phyloP scores from a whole-genome alignment of 495 filamentous ascomycete species.

The Immersiella caudata region DNA sequence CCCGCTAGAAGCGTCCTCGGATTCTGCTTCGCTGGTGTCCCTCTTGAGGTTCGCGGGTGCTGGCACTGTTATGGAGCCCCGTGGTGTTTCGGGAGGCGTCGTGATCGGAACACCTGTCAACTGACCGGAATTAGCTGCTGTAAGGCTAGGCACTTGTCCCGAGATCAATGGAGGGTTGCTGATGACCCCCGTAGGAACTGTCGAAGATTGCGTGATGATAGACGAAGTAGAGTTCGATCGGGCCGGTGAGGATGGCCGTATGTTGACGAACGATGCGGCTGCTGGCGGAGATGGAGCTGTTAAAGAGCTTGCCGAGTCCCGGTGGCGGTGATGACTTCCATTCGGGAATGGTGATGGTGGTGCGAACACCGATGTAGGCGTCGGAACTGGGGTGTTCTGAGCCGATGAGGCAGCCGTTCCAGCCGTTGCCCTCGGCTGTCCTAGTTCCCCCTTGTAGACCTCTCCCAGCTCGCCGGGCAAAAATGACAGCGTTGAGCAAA shows the following conservation, averaged over 20 bases:
- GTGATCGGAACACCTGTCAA: slow-evolving; percentile 59
- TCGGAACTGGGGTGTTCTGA: slow-evolving; percentile 65
- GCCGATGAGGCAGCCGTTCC: slow-evolving; percentile 50
- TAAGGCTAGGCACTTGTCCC: slow-evolving; percentile 72
- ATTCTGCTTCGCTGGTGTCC: slow-evolving; percentile 57
- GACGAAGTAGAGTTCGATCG: slow-evolving; percentile 86
- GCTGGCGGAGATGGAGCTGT: slow-evolving; percentile 61
- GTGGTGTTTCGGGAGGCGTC: slow-evolving; percentile 81
- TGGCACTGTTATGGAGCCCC: slow-evolving; percentile 51
- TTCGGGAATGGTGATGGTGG: slow-evolving; percentile 60
- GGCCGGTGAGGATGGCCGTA: slow-evolving; percentile 72
- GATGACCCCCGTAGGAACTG: slow-evolving; percentile 42
- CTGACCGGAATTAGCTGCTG: slow-evolving; percentile 67
- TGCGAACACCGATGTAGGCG: slow-evolving; percentile 62
- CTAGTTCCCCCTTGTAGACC: slow-evolving; percentile 69
- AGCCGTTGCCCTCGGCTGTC: slow-evolving; percentile 52
- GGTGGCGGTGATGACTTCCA: slow-evolving; percentile 49
- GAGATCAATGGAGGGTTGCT: slow-evolving; percentile 79
- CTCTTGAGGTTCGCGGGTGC: slow-evolving; percentile 58
- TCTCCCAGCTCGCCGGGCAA: slow-evolving; percentile 84
- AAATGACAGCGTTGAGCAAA: slow-evolving; percentile 91
- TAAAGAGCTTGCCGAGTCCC: slow-evolving; percentile 51
- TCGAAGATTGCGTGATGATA: slow-evolving; percentile 63
- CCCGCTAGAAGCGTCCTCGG: slow-evolving; percentile 44
- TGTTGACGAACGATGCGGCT: slow-evolving; percentile 47